These are phyloP conservation scores for Torulaspora microellipsoides DNA, from an alignment of 805 yeast genomes.

Conservation along the genomic window DNA sequence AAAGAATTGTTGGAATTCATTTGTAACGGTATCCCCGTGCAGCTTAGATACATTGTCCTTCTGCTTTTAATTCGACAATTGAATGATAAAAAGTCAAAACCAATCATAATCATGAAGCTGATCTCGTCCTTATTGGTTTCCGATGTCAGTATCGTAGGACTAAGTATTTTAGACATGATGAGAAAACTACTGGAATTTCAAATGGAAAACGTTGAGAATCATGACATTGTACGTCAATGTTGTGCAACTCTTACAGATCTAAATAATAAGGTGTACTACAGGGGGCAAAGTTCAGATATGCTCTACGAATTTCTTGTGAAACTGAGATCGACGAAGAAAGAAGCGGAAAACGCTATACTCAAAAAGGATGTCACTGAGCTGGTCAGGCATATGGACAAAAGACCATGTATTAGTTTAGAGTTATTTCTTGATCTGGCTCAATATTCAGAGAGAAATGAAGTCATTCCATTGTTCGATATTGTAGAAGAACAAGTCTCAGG, in stretches of 20 bases:
- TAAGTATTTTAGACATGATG: slow-evolving; percentile 77
- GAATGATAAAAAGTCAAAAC: slow-evolving; percentile 14
- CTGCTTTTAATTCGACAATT: slow-evolving; percentile 42
- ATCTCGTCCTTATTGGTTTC: slow-evolving; percentile 63
- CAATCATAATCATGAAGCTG: slow-evolving; percentile 38
- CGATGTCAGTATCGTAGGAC: slow-evolving; percentile 78
- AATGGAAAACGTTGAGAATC: slow-evolving; percentile 22
- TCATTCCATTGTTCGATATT: slow-evolving; percentile 17
- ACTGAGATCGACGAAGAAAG: slow-evolving; percentile 25
- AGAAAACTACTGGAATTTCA: slow-evolving; percentile 54
- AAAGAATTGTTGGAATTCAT: slow-evolving; percentile 53
- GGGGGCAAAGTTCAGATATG: slow-evolving; percentile 82
- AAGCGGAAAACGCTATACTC: slow-evolving; percentile 25
- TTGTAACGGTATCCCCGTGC: slow-evolving; percentile 78
- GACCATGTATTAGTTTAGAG: slow-evolving; percentile 25
- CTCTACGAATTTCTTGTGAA: slow-evolving; percentile 57
- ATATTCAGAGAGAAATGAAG: slow-evolving; percentile 10
- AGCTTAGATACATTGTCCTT: slow-evolving; percentile 61
- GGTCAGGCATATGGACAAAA: slow-evolving; percentile 15
- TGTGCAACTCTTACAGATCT: slow-evolving; percentile 61
- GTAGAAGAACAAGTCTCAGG: slow-evolving; percentile 24
- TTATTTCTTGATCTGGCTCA: slow-evolving; percentile 26
- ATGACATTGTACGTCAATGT: slow-evolving; percentile 41
- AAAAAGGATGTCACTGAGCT: slow-evolving; percentile 22
- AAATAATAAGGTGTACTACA: slow-evolving; percentile 75